Conservation (phyloP, 805 yeast species). For the Tanozyma kutaoensis region DNA sequence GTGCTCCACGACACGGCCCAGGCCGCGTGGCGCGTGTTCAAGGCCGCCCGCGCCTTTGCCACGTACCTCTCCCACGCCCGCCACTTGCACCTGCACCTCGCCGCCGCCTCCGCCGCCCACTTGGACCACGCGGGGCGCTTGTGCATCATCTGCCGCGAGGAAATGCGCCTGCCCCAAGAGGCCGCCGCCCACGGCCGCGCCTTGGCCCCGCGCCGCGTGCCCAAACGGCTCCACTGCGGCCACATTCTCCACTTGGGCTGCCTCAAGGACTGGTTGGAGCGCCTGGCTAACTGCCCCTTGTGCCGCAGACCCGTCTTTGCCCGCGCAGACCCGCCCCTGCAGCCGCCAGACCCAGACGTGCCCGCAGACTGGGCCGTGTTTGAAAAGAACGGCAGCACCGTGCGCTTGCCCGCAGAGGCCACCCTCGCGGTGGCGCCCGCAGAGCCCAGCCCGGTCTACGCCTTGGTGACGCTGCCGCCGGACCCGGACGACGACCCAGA, state of each 20-base stretch:
- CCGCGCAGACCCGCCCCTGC: neutral
- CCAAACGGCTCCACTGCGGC: constrained; percentile 72
- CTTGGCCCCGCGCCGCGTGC: constrained; percentile 29
- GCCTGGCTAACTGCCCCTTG: constrained; percentile 88
- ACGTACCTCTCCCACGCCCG: constrained; percentile 42
- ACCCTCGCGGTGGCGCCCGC: no score
- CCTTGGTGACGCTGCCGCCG: no score
- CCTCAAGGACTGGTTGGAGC: constrained; percentile 82
- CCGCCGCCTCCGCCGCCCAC: constrained; percentile 50
- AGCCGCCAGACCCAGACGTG: neutral
- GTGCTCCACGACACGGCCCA: constrained; percentile 31
- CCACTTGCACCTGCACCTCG: constrained; percentile 50
- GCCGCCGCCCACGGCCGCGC: constrained; percentile 11
- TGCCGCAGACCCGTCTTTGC: constrained; percentile 60
- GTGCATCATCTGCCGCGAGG: constrained; percentile 90
- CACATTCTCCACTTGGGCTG: constrained; percentile 88
- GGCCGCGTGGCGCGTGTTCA: constrained; percentile 17
- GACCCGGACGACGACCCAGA: no score
- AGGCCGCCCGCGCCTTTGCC: constrained; percentile 27
- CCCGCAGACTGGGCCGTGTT: no score
- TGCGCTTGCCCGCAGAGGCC: no score
- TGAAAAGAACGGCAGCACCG: no score
- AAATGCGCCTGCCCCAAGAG: constrained; percentile 42
- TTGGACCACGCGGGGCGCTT: constrained; percentile 41
- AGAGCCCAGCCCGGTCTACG: no score